A percentile compares a stretch with the other conserved stretches of the same genome.
Evolutionary conservation across 495 filamentous ascomycete genomes (phyloP).

Genomic region (Schizothecium vesticola): DNA sequence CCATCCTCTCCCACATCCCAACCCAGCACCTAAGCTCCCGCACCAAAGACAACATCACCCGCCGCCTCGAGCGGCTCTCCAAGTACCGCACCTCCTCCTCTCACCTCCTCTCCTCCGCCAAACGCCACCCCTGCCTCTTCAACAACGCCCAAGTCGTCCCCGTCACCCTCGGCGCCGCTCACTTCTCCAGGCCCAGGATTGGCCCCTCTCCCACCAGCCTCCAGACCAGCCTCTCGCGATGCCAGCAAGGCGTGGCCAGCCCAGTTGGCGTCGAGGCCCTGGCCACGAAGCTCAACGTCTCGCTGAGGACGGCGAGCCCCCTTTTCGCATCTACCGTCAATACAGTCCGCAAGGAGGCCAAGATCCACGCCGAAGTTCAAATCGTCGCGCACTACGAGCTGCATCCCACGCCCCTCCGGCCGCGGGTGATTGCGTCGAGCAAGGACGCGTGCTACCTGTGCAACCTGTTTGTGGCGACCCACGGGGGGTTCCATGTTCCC

Average conservation of each 20-base stretch:
- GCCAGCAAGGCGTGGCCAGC: background rate
- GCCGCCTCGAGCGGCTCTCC: constrained; percentile 30
- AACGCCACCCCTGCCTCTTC: constrained; percentile 18
- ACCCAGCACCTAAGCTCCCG: constrained; percentile 6
- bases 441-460: constrained; percentile 50
- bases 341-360: constrained; percentile 17
- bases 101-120: constrained; percentile 28
- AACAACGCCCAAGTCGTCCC: constrained; percentile 21
- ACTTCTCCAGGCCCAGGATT: constrained; percentile 17
- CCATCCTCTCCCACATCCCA: constrained; percentile 10
- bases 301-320: no score
- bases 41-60: constrained; percentile 18
- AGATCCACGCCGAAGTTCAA: constrained; percentile 49
- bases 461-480: constrained; percentile 37
- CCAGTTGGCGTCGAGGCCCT: no score
- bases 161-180: constrained; percentile 20
- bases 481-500: constrained; percentile 38
- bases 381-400: constrained; percentile 40
- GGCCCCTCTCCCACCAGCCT: background rate
- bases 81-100: constrained; percentile 32
- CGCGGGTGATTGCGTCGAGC: constrained; percentile 45
- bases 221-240: constrained; percentile 1
- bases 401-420: constrained; percentile 16
- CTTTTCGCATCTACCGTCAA: no score
- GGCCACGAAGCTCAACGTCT: no score